Evolutionary conservation across 176 grass and related monocot species (phyloP).

Genomic region (Oryza rufipogon): DNA sequence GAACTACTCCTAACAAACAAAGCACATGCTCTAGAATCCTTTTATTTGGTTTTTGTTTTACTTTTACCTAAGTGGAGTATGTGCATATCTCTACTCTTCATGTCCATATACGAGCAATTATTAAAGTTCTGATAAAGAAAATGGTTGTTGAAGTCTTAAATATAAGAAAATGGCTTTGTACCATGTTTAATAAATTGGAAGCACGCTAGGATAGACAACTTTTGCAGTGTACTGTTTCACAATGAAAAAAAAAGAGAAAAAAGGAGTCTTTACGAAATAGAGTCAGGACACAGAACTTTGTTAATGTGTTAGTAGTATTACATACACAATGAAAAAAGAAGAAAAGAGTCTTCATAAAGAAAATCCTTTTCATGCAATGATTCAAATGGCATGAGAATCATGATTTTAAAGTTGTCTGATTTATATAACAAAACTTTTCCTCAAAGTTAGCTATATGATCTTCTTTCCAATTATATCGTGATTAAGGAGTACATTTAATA

Average conservation of each 20-base stretch:
- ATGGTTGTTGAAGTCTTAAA: not conserved
- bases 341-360: not conserved
- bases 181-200: not conserved
- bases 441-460: not conserved
- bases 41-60: not conserved
- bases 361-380: not conserved
- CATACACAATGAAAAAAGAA: not conserved
- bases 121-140: not conserved
- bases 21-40: not conserved
- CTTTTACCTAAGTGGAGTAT: not conserved
- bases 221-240: not conserved
- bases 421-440: slow-evolving; percentile 2
- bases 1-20: not conserved
- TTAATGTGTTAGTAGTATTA: not conserved
- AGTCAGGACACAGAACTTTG: not conserved
- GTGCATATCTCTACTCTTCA: not conserved
- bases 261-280: not conserved
- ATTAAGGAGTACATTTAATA: not conserved
- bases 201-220: not conserved
- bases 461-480: not conserved
- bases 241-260: not conserved
- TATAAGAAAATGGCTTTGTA: not conserved
- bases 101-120: not conserved
- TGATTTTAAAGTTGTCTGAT: not conserved
- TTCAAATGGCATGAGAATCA: not conserved